These are phyloP conservation scores for Lepraria neglecta DNA, from an alignment of 495 filamentous ascomycete species.

Conservation along the genomic window DNA sequence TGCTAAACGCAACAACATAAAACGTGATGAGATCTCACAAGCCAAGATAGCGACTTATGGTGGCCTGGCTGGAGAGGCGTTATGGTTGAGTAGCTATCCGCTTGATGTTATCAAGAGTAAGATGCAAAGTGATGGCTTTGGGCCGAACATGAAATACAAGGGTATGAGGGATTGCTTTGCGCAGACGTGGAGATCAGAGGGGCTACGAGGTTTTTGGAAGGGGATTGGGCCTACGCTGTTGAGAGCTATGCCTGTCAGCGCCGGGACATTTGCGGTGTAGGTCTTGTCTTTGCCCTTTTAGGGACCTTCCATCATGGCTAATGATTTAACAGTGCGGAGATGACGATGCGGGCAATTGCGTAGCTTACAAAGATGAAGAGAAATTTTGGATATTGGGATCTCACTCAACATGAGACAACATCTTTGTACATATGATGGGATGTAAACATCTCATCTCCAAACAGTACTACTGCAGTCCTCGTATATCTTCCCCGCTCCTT, in stretches of 20 bases:
- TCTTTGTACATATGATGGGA: conserved; percentile 7
- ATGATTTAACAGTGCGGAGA: conserved; percentile 21
- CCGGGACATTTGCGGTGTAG: conserved; percentile 84
- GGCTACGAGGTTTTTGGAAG: conserved; percentile 86
- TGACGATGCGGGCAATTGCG: conserved; percentile 25
- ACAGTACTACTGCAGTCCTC: neutral
- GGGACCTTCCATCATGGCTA: neutral
- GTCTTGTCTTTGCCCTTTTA: conserved; percentile 3
- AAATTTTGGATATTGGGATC: neutral
- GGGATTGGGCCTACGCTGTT: conserved; percentile 88
- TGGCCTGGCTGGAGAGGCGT: conserved; percentile 83
- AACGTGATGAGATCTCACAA: conserved; percentile 67
- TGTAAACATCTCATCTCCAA: neutral
- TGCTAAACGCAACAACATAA: conserved; percentile 63
- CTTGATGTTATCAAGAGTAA: conserved; percentile 98
- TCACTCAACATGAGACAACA: conserved; percentile 6
- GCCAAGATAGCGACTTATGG: conserved; percentile 89
- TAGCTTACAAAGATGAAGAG: neutral
- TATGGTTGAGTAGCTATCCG: conserved; percentile 90
- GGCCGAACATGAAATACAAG: conserved; percentile 59
- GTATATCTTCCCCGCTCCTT: conserved; percentile 8
- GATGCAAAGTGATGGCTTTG: conserved; percentile 96
- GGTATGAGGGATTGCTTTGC: conserved; percentile 85
- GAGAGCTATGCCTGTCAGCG: conserved; percentile 95
- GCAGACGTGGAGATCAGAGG: conserved; percentile 73